A percentile compares a stretch with the other conserved stretches of the same genome.
Conservation (phyloP, 106 monocot genomes). For the Dioscorea dumetorum region DNA sequence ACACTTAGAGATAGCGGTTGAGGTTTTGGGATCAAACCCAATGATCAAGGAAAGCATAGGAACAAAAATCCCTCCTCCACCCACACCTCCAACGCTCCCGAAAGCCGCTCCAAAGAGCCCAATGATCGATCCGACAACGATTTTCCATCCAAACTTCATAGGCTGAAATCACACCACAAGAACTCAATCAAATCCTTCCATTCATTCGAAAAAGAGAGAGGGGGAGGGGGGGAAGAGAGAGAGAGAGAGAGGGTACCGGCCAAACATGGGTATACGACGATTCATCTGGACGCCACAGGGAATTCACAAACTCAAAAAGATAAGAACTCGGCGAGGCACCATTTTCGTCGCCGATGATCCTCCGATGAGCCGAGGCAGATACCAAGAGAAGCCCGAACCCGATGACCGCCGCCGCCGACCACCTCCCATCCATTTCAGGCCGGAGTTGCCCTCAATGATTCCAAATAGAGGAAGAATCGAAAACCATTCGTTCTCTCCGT, state of each 20-base stretch:
- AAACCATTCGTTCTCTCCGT: too few species aligned
- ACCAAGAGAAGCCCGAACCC: neutral
- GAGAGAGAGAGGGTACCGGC: conserved; percentile 25
- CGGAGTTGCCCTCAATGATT: too few species aligned
- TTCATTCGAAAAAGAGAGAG: neutral
- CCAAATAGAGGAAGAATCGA: neutral
- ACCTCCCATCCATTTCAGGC: neutral
- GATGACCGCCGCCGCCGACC: neutral
- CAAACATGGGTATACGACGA: conserved; percentile 40
- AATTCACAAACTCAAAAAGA: conserved; percentile 5
- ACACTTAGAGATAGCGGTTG: conserved; percentile 80
- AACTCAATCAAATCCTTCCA: neutral
- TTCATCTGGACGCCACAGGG: conserved; percentile 28
- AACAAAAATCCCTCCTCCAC: conserved; percentile 71
- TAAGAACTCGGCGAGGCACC: neutral
- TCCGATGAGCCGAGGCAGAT: conserved; percentile 9
- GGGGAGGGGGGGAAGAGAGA: neutral
- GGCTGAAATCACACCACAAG: conserved; percentile 12
- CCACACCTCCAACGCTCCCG: conserved; percentile 76
- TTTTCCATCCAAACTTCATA: conserved; percentile 62
- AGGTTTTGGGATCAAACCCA: conserved; percentile 82
- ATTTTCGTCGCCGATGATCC: neutral
- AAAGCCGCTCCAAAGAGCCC: conserved; percentile 71
- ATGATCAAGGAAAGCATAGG: conserved; percentile 77
- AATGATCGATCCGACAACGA: conserved; percentile 52